Percentiles rank a stretch among this genome's conserved stretches.
Evolutionary conservation across 768 basidiomycete species (phyloP).

Genomic region (Tulasnella sp.): DNA sequence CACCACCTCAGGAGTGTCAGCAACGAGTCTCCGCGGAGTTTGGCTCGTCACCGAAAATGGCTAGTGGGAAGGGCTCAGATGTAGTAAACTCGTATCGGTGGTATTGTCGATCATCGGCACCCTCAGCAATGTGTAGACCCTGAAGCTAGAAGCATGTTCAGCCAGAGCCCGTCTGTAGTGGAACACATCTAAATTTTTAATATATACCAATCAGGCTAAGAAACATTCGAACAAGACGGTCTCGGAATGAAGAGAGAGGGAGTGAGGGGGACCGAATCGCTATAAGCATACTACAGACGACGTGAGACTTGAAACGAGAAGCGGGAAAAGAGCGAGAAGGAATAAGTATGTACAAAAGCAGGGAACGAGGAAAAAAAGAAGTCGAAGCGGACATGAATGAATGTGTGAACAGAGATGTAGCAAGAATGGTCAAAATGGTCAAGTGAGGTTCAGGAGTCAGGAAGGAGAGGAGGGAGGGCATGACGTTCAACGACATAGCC

Average conservation of each 20-base stretch:
- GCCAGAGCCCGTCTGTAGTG: no score
- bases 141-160: no score
- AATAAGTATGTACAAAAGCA: slow-evolving; percentile 5
- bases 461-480: background rate
- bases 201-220: background rate
- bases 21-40: no score
- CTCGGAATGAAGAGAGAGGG: background rate
- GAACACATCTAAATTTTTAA: background rate
- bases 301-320: background rate
- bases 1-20: no score
- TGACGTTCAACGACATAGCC: slow-evolving; percentile 15
- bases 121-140: no score
- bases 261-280: slow-evolving; percentile 2
- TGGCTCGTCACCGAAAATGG: no score
- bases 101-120: no score
- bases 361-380: background rate
- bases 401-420: background rate
- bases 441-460: background rate
- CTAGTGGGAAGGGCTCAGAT: no score
- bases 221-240: background rate
- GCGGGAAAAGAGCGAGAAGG: background rate
- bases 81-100: no score
- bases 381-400: background rate
- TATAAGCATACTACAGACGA: slow-evolving; percentile 14
- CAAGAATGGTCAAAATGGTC: background rate